Base-by-base conservation (phyloP, 2,329 filamentous ascomycete genomes). In the Furcasterigmium furcatum region DNA sequence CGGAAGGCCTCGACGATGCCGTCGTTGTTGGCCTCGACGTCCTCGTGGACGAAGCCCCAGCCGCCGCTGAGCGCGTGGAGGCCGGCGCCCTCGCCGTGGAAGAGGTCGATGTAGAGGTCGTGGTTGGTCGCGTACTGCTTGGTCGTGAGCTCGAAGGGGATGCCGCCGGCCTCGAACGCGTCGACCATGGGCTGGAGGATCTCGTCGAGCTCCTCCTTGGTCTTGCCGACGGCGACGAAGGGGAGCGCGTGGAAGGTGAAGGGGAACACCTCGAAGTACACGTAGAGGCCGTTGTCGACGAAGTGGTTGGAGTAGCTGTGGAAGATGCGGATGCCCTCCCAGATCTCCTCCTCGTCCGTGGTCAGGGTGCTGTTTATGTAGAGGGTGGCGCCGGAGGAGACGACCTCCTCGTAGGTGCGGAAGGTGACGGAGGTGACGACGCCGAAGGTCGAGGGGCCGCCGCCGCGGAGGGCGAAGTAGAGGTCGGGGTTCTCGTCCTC, bases 401-500 rank as follows among this genome's bases (percentile, higher is more conserved):
- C 61, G 58, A 53, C 62, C 39, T 77, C 76, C 0, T 66, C 60
- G 53, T 78, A 71, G 1, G 74, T 73, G 57, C 77, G 80, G 48
- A 74, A 60, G 1, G 76, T 80, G 52, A 78, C 67, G 4, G 73
- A 76, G 19, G 70, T 61, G 9, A 81, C 72, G 2, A 80, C 64
- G 2, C 67, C 79, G 50, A 73, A 82, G 5, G 70, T 76, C 2
- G 72, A 73, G 5, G 70, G 73, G 1, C 78, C 77, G 9, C 77
- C 76, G 18, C 77, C 76, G 45, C 68, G 66, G 14, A 80, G 60
- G 4, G 77, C 79, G 77, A 76, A 84, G 60, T 76, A 81, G 2
- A 83, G 65, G 44, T 82, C 77, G 0, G 66, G 47, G 47, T 81
- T 73, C 25, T 71, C 54, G 3, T 64, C 58, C 3, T 59, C 64